Base-by-base conservation (phyloP, 2,329 filamentous ascomycete genomes). In the Chrysoporthe austroafricana region DNA sequence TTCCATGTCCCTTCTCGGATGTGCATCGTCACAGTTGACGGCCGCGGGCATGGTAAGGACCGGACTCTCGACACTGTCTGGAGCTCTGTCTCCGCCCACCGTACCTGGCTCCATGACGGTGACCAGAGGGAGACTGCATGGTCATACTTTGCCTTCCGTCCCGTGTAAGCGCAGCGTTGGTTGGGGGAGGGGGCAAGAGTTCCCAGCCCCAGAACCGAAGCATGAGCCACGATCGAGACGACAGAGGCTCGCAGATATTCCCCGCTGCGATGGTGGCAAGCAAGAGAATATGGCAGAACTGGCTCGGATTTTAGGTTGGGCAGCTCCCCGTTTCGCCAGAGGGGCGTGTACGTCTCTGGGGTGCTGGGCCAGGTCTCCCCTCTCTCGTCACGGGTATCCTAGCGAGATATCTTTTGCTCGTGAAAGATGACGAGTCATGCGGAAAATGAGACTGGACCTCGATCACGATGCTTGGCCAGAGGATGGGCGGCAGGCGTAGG, bases 111-210 rank as follows among this genome's bases (percentile, higher is more conserved):
- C 34, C 54, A 11, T n/a, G 32, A 14, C 9, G 32, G 34, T 36
- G 26, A 21, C 44, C 4, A 34, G 13, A 58, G 63, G 63, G 26
- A 58, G 36, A 39, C 46, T 50, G 63, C 63, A 65, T 65, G 11
- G 50, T 54, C 21, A 54, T 32, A 54, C 50, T 54, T 54, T 32
- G 50, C 26, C 21, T 32, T 21, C 50, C 50, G 50, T 14, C 32
- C 50, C 50, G 50, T 13, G 16, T 32, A 14, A 14, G 32, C 48
- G 26, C 32, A 14, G 58, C 21, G 14, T 62, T 34, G 42, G 43
- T 62, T 34, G 21, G 43, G 42, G n/a, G 43, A 9, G 21, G 50
- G 7, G 26, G 13, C 21, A 54, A 32, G 48, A 52, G 48, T 11
- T 34, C 26, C 4, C 4, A 7, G 50, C 1, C 50, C 26, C 50